These are phyloP conservation scores for Microcera coccophila DNA, from an alignment of 2,329 filamentous ascomycete species.

Conservation along the genomic window DNA sequence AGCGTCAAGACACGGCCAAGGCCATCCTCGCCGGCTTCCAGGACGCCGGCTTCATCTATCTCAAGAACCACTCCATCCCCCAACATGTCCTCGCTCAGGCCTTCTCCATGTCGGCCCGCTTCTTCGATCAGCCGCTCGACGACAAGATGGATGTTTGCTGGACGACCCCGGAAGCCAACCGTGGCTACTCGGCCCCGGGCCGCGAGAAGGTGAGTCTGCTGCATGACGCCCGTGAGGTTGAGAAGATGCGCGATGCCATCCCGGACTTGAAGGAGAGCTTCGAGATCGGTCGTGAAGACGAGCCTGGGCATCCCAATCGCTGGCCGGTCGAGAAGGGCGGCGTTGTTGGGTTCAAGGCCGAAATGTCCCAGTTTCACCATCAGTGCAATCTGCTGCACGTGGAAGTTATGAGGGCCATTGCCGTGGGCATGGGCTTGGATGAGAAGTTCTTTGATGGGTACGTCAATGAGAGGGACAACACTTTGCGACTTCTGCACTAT, in stretches of 20 bases:
- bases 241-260: slow-evolving; percentile 51
- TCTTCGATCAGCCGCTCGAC: slow-evolving; percentile 61
- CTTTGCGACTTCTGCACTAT: slow-evolving; percentile 71
- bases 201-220: slow-evolving; percentile 66
- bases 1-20: slow-evolving; percentile 63
- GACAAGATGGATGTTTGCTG: slow-evolving; percentile 66
- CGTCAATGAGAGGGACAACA: slow-evolving; percentile 67
- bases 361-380: slow-evolving; percentile 72
- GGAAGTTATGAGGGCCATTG: slow-evolving; percentile 79
- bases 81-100: slow-evolving; percentile 54
- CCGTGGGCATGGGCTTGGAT: slow-evolving; percentile 71
- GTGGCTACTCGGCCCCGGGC: slow-evolving; percentile 67
- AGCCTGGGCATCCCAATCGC: slow-evolving; percentile 63
- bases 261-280: slow-evolving; percentile 65
- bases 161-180: slow-evolving; percentile 69
- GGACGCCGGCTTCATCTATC: slow-evolving; percentile 83
- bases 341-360: slow-evolving; percentile 56
- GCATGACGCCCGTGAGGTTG: slow-evolving; percentile 52
- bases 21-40: slow-evolving; percentile 78
- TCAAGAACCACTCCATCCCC: slow-evolving; percentile 72
- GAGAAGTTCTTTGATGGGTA: slow-evolving; percentile 72
- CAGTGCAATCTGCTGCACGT: slow-evolving; percentile 70
- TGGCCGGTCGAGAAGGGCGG: slow-evolving; percentile 58
- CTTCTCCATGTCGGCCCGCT: slow-evolving; percentile 65
- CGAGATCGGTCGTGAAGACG: slow-evolving; percentile 60